A percentile compares a stretch with the other conserved stretches of the same genome.
Evolutionary conservation across 148 eudicot species (phyloP).

Genomic region (Silene conica): DNA sequence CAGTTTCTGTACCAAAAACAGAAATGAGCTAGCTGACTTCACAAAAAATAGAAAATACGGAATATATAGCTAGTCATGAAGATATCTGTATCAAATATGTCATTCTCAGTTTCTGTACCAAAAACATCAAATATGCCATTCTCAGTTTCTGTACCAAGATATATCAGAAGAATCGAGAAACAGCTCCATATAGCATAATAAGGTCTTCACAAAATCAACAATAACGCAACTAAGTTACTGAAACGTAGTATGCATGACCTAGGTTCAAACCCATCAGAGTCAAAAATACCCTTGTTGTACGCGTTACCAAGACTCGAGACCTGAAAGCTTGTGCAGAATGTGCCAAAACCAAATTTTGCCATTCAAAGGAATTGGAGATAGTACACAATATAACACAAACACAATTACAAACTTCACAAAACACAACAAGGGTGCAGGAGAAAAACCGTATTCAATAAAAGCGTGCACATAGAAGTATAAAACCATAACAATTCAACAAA

Average conservation of each 20-base stretch:
- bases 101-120: no score
- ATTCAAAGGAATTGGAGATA: neutral
- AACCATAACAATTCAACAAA: neutral
- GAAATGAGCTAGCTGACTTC: neutral
- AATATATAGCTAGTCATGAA: neutral
- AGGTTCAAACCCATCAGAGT: neutral
- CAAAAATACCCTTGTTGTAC: neutral
- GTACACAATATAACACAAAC: neutral
- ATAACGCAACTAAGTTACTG: no score
- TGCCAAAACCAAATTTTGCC: neutral
- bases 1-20: slow-evolving; percentile 56
- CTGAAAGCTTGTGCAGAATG: neutral
- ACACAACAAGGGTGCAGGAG: slow-evolving; percentile 14
- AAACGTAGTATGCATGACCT: no score
- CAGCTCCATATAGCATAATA: slow-evolving; percentile 6
- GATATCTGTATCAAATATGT: no score
- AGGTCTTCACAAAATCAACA: neutral
- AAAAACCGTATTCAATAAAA: slow-evolving; percentile 74
- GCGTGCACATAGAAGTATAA: slow-evolving; percentile 46
- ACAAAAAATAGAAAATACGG: neutral
- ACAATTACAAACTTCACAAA: neutral
- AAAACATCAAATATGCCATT: no score
- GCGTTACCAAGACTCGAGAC: neutral
- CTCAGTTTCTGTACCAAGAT: neutral
- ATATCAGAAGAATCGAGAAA: neutral